Evolutionary conservation across 169 alveolate genomes (phyloP).

Genomic region (Besnoitia besnoiti): DNA sequence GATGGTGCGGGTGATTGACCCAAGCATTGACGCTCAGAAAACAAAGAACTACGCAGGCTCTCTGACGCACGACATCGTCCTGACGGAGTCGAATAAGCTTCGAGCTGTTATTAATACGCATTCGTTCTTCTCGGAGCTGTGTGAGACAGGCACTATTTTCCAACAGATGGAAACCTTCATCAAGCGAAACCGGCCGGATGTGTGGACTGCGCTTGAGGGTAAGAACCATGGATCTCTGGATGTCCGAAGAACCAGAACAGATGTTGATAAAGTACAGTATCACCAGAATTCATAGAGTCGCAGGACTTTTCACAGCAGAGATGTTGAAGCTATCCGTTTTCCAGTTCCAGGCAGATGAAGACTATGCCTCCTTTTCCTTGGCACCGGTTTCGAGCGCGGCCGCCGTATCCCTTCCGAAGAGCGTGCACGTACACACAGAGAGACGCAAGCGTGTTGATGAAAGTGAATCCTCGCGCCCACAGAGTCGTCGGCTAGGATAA

Average conservation of each 20-base stretch:
- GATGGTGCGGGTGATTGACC: not conserved
- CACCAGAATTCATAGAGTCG: not conserved
- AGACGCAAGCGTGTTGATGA: too few relatives aligned
- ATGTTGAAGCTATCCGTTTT: too few relatives aligned
- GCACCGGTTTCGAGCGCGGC: too few relatives aligned
- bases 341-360: too few relatives aligned
- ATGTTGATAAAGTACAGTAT: not conserved
- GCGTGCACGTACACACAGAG: too few relatives aligned
- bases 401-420: too few relatives aligned
- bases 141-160: not conserved
- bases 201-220: not conserved
- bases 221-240: not conserved
- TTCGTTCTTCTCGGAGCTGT: not conserved
- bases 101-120: not conserved
- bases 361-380: too few relatives aligned
- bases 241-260: not conserved
- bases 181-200: not conserved
- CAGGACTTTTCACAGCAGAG: too few relatives aligned
- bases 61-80: not conserved
- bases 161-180: not conserved
- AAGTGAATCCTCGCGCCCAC: too few relatives aligned
- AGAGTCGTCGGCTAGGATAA: too few relatives aligned
- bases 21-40: not conserved
- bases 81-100: not conserved
- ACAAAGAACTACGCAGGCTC: not conserved